phyloP scores from a whole-genome alignment of 225 moss, liverwort and hornwort species.

The Sphagnum contortum region DNA sequence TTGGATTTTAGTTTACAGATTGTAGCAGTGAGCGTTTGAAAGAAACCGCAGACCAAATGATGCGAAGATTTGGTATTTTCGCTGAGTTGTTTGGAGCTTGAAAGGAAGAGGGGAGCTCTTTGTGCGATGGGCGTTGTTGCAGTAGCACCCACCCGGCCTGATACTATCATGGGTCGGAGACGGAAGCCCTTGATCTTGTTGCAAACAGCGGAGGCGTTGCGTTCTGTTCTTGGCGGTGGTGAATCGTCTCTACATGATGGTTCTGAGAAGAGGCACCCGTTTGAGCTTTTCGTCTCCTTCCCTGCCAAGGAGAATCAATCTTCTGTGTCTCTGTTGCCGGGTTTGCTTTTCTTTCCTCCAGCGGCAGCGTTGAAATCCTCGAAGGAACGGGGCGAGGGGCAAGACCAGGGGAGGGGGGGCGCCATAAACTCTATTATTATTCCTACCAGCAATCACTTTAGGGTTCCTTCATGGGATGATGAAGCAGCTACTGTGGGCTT shows the following conservation, averaged over 20 bases:
- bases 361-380: conserved; percentile 10
- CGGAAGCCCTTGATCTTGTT: conserved; percentile 43
- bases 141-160: too few species aligned
- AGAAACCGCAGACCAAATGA: too few species aligned
- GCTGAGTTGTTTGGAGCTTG: too few species aligned
- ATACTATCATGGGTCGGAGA: conserved; percentile 30
- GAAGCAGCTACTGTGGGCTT: conserved; percentile 45
- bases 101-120: too few species aligned
- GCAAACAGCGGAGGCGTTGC: conserved; percentile 26
- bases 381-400: conserved; percentile 2
- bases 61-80: too few species aligned
- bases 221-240: conserved; percentile 10
- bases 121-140: too few species aligned
- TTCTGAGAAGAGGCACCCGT: background rate
- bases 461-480: conserved; percentile 13
- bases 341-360: conserved; percentile 29
- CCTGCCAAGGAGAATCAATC: background rate
- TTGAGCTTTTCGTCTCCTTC: conserved; percentile 7
- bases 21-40: too few species aligned
- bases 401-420: conserved; percentile 3
- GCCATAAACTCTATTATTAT: background rate
- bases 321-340: conserved; percentile 21
- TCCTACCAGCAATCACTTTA: background rate
- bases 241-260: background rate
- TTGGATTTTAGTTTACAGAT: too few species aligned